Percentiles rank a stretch among this genome's conserved stretches.
These are phyloP conservation scores for Coniella lustricola DNA, from an alignment of 2,329 filamentous ascomycete species.

Conservation along the genomic window DNA sequence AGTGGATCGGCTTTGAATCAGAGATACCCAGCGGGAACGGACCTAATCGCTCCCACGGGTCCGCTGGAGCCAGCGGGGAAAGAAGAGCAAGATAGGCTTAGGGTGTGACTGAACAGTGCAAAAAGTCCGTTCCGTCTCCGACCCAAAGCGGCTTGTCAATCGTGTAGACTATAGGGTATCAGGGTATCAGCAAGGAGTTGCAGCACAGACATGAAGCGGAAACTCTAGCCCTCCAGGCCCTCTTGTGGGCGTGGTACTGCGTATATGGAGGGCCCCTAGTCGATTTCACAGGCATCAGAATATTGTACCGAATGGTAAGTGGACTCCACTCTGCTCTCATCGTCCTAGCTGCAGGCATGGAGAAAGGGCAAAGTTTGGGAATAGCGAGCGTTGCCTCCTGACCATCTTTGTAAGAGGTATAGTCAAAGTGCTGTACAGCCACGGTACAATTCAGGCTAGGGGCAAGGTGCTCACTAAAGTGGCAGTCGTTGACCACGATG, in stretches of 20 bases:
- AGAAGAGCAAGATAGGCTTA: constrained; percentile 5
- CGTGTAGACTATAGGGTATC: neutral
- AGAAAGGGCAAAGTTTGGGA: constrained; percentile 11
- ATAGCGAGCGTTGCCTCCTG: too few species aligned
- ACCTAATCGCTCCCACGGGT: constrained; percentile 13
- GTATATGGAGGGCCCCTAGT: too few species aligned
- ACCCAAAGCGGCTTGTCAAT: too few species aligned
- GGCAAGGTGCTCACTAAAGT: too few species aligned
- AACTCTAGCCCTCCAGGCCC: too few species aligned
- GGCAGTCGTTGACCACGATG: too few species aligned
- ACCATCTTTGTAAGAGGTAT: too few species aligned
- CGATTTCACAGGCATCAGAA: neutral
- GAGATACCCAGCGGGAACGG: constrained; percentile 10
- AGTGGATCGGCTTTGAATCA: constrained; percentile 5
- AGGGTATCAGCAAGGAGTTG: neutral
- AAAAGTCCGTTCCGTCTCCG: neutral
- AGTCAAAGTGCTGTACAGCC: too few species aligned
- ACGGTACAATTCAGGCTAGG: too few species aligned
- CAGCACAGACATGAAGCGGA: too few species aligned
- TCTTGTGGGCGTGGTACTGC: too few species aligned
- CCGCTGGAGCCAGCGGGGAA: neutral
- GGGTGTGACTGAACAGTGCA: neutral
- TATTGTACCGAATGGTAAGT: constrained; percentile 5
- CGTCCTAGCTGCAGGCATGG: constrained; percentile 14
- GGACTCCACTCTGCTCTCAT: constrained; percentile 7